Conservation (phyloP, 1,284 basidiomycete genomes). For the Rhodotorula mucilaginosa region DNA sequence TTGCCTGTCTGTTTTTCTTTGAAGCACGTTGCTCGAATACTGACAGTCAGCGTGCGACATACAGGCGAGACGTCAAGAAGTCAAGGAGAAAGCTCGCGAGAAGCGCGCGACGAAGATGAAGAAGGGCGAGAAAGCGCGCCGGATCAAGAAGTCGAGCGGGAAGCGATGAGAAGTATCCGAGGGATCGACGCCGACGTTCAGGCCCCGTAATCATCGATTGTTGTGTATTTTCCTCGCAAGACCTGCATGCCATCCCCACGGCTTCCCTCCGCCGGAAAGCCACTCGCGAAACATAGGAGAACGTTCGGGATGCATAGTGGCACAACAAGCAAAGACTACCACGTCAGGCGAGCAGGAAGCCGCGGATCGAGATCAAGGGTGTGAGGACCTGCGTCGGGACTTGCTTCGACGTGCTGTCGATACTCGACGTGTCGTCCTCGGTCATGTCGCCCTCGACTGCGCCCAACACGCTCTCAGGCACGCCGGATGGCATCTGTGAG, state of each 20-base stretch:
- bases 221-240: background rate
- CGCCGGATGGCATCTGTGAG: background rate
- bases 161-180: conserved; percentile 24
- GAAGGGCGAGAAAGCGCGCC: conserved; percentile 84
- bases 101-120: conserved; percentile 88
- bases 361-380: conserved; percentile 20
- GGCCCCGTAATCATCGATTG: background rate
- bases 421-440: conserved; percentile 3
- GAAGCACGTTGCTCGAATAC: background rate
- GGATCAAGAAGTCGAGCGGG: conserved; percentile 59
- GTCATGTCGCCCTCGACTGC: conserved; percentile 9
- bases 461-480: background rate
- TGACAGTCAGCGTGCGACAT: no score
- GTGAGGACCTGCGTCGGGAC: conserved; percentile 15
- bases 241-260: background rate
- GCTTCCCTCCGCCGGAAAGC: no score
- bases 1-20: conserved; percentile 20
- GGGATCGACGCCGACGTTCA: background rate
- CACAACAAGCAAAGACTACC: conserved; percentile 3
- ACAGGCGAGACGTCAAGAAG: conserved; percentile 83
- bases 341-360: conserved; percentile 21
- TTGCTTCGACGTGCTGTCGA: background rate
- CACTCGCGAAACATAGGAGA: background rate
- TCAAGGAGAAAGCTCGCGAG: conserved; percentile 81
- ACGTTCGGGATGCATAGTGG: background rate